These are phyloP conservation scores for Cystofilobasidium ferigula DNA, from an alignment of 768 basidiomycete genomes.

Conservation along the genomic window DNA sequence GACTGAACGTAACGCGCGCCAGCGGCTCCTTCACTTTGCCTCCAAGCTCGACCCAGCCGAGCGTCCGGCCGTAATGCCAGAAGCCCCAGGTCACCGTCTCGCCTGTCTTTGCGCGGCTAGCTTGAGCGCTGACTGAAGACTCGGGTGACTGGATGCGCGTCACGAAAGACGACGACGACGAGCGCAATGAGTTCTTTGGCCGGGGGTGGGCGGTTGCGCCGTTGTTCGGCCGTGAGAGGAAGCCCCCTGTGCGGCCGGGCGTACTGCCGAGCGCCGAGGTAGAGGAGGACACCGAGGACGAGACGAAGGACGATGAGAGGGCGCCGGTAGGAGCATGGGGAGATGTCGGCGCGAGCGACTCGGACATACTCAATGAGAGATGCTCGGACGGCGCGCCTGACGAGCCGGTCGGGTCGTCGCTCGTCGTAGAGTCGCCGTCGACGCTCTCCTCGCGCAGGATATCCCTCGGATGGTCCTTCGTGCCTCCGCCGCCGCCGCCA, in stretches of 20 bases:
- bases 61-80: constrained; percentile 73
- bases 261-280: neutral
- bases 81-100: constrained; percentile 68
- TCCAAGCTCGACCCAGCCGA: constrained; percentile 79
- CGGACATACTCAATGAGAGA: neutral
- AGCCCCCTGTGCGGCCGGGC: neutral
- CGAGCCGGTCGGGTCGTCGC: constrained; percentile 5
- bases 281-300: neutral
- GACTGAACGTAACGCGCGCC: constrained; percentile 70
- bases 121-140: constrained; percentile 57
- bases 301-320: constrained; percentile 14
- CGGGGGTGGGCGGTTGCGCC: constrained; percentile 40
- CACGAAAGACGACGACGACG: constrained; percentile 85
- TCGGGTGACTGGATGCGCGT: constrained; percentile 73
- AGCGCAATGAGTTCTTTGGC: constrained; percentile 83
- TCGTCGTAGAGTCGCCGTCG: constrained; percentile 1
- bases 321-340: neutral
- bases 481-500: neutral
- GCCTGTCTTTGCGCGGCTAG: constrained; percentile 54
- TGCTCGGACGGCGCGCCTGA: constrained; percentile 3
- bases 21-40: constrained; percentile 81
- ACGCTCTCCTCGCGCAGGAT: neutral
- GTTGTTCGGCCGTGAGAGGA: constrained; percentile 1
- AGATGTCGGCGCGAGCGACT: neutral
- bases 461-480: no score